Evolutionary conservation across 108 stramenopile species (phyloP).

Genomic region (Aurantiochytrium sp.): DNA sequence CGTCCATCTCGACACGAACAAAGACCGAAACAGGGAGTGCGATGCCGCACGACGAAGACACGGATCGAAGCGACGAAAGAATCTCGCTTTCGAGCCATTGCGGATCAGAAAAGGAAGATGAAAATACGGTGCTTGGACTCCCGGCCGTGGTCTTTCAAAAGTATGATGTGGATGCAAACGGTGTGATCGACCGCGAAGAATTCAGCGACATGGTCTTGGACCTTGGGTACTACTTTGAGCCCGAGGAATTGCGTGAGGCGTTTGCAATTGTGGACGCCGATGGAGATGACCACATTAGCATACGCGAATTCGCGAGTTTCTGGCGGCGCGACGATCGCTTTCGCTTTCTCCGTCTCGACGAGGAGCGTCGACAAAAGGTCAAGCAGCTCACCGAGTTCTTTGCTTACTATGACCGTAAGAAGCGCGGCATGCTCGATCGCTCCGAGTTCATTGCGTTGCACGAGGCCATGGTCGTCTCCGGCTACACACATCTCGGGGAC

Average conservation of each 20-base stretch:
- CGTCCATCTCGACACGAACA: too few species aligned
- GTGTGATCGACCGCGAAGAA: not conserved
- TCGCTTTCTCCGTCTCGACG: not conserved
- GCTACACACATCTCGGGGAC: not conserved
- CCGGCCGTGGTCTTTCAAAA: not conserved
- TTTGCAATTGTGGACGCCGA: not conserved
- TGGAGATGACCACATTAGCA: not conserved
- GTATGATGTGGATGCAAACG: not conserved
- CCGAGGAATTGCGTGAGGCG: not conserved
- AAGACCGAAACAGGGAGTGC: too few species aligned
- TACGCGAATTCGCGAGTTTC: not conserved
- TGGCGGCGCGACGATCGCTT: conserved; percentile 5
- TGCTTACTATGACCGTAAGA: not conserved
- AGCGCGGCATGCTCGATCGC: not conserved
- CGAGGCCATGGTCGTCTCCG: not conserved
- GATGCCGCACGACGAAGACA: too few species aligned
- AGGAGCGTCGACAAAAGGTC: not conserved
- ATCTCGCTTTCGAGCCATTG: too few species aligned
- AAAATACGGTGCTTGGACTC: not conserved
- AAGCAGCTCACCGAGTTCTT: not conserved
- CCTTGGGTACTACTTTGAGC: not conserved
- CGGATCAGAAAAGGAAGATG: too few species aligned
- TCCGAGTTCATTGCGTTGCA: not conserved
- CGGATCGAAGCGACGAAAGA: too few species aligned
- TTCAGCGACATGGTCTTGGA: not conserved